These are phyloP conservation scores for Ascochyta lentis DNA, from an alignment of 2,329 filamentous ascomycete genomes.

Conservation along the genomic window DNA sequence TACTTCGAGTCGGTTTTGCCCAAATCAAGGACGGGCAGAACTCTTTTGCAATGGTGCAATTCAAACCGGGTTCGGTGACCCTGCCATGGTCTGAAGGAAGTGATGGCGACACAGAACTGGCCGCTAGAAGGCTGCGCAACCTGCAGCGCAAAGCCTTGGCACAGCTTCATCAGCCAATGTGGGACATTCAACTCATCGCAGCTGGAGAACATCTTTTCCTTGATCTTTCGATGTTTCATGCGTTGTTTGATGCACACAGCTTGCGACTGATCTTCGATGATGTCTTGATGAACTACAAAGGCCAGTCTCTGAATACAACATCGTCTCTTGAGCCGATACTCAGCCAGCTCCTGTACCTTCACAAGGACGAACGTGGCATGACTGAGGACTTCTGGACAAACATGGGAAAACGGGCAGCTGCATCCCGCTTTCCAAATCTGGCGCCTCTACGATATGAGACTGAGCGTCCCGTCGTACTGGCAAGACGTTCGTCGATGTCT, in stretches of 20 bases:
- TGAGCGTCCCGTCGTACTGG: conserved; percentile 45
- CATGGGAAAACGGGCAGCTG: conserved; percentile 59
- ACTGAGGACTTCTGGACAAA: conserved; percentile 68
- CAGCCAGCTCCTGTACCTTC: conserved; percentile 53
- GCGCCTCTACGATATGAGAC: conserved; percentile 63
- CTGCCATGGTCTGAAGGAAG: conserved; percentile 45
- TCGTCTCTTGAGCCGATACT: conserved; percentile 54
- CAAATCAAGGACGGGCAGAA: conserved; percentile 64
- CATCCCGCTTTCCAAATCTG: conserved; percentile 78
- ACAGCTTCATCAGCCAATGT: conserved; percentile 64
- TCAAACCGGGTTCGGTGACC: conserved; percentile 45
- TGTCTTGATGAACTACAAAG: conserved; percentile 55
- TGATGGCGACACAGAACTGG: conserved; percentile 8
- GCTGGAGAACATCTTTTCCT: conserved; percentile 35
- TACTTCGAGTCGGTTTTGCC: conserved; percentile 78
- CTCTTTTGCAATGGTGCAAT: conserved; percentile 79
- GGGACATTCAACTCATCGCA: conserved; percentile 64
- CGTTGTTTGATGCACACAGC: conserved; percentile 83
- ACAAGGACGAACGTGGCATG: conserved; percentile 36
- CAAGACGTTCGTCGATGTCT: conserved; percentile 49
- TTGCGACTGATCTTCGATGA: conserved; percentile 69
- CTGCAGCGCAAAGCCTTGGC: conserved; percentile 45
- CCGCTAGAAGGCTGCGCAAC: conserved; percentile 32
- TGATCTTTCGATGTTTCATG: conserved; percentile 73
- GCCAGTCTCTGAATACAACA: conserved; percentile 25